phyloP scores from a whole-genome alignment of 345 rosid genomes.

The thale cress (Arabidopsis thaliana) region TAIR10.1 NC_003074.8:8884501-8885000 shows the following conservation, averaged over 20 bases:
- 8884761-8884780: neutral
- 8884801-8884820: neutral
- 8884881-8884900: neutral
- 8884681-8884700: neutral
- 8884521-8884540: neutral
- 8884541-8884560: neutral
- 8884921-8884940: constrained; percentile 12
- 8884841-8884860: neutral
- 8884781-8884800: neutral
- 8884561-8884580: neutral
- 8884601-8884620: neutral
- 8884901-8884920: neutral
- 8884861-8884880: neutral
- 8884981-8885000: constrained; percentile 33
- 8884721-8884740: constrained; percentile 1
- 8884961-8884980: constrained; percentile 20
- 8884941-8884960: constrained; percentile 3
- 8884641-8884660: neutral
- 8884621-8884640: neutral
- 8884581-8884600: neutral
- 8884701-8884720: neutral
- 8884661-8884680: neutral
- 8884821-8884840: neutral
- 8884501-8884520: neutral
- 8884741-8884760: neutral